Percentiles rank a stretch among this genome's conserved stretches.
phyloP scores from a whole-genome alignment of 2,329 filamentous ascomycete genomes.

The Emmonsiellopsis sp. region DNA sequence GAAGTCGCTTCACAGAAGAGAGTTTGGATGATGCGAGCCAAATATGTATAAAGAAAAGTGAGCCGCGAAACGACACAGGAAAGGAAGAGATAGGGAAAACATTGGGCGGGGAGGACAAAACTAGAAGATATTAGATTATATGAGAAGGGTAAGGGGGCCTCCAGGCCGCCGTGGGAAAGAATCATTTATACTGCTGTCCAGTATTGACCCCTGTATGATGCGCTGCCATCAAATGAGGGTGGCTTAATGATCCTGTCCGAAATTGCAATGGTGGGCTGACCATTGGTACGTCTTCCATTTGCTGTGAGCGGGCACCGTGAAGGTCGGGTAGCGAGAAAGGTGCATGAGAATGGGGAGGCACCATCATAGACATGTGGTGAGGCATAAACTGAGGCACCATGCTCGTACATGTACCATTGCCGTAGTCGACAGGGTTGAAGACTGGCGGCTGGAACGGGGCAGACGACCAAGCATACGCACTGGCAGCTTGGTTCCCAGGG shows the following conservation, averaged over 20 bases:
- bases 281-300: slow-evolving; percentile 14
- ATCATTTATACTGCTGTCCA: neutral
- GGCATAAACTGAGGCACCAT: slow-evolving; percentile 19
- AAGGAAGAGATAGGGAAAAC: neutral
- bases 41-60: neutral
- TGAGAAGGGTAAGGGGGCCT: neutral
- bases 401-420: slow-evolving; percentile 12
- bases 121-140: neutral
- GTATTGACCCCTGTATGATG: neutral
- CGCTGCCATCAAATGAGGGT: slow-evolving; percentile 14
- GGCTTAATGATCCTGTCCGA: slow-evolving; percentile 24
- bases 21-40: neutral
- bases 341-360: slow-evolving; percentile 18
- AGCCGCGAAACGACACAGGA: neutral
- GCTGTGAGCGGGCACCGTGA: slow-evolving; percentile 11
- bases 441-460: slow-evolving; percentile 25
- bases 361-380: slow-evolving; percentile 22
- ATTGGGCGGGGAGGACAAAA: neutral
- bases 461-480: slow-evolving; percentile 21
- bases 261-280: slow-evolving; percentile 17
- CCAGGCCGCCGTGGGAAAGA: neutral
- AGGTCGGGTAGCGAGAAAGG: slow-evolving; percentile 7
- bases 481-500: slow-evolving; percentile 14
- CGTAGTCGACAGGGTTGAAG: slow-evolving; percentile 26
- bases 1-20: neutral